phyloP scores from a whole-genome alignment of 768 basidiomycete species.

The Amyloporia xantha region DNA sequence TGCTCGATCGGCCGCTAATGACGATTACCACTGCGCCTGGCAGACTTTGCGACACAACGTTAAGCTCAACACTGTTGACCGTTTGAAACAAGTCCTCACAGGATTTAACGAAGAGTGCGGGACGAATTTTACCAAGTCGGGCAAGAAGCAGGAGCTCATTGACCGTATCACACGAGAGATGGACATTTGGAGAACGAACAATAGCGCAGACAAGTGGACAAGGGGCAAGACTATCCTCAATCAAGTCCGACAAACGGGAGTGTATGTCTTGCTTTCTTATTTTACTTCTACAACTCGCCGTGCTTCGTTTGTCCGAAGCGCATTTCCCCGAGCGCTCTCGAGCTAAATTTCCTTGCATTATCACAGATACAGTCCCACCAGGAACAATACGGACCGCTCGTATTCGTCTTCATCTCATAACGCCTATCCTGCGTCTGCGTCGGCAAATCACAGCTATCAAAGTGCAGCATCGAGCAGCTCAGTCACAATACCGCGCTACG shows the following conservation, averaged over 20 bases:
- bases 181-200: constrained; percentile 51
- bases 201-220: constrained; percentile 58
- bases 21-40: constrained; percentile 8
- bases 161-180: constrained; percentile 60
- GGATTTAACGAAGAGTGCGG: constrained; percentile 76
- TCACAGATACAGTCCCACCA: constrained; percentile 10
- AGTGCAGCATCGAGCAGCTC: neutral
- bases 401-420: constrained; percentile 5
- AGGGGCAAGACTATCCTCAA: constrained; percentile 61
- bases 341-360: neutral
- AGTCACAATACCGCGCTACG: constrained; percentile 16
- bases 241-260: constrained; percentile 58
- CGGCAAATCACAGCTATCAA: constrained; percentile 1
- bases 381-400: constrained; percentile 8
- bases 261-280: constrained; percentile 42
- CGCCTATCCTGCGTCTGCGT: constrained; percentile 8
- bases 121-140: constrained; percentile 62
- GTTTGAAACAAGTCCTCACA: constrained; percentile 72
- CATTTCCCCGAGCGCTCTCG: neutral
- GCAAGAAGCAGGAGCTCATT: constrained; percentile 85
- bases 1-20: neutral
- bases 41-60: constrained; percentile 67
- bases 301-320: too few relatives aligned
- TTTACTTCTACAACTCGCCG: neutral
- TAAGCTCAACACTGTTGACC: constrained; percentile 77